Percentiles rank a stretch among this genome's conserved stretches.
Conservation (phyloP, 1,139 yeast genomes). For the Lodderomyces orthopsilosis region DNA sequence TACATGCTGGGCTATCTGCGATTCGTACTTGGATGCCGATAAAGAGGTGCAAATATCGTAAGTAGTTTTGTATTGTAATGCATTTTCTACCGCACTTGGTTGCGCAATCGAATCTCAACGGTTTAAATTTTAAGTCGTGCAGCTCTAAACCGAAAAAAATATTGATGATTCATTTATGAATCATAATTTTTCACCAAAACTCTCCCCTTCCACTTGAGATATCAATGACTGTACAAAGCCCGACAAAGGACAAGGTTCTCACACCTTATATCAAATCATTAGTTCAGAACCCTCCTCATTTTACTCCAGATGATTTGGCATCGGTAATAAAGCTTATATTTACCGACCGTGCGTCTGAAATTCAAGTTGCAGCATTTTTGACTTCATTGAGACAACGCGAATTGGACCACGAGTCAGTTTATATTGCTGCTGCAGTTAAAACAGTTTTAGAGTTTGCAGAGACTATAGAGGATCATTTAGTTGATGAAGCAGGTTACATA, state of each 20-base stretch:
- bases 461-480: conserved; percentile 39
- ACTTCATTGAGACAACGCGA: conserved; percentile 72
- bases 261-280: conserved; percentile 67
- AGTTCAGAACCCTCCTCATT: conserved; percentile 53
- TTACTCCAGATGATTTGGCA: conserved; percentile 60
- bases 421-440: conserved; percentile 80
- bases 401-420: conserved; percentile 78
- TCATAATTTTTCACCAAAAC: neutral
- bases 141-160: neutral
- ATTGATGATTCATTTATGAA: neutral
- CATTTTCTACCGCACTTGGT: neutral
- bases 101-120: neutral
- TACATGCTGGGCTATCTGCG: conserved; percentile 85
- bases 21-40: conserved; percentile 87
- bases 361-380: conserved; percentile 76
- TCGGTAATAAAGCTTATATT: conserved; percentile 61
- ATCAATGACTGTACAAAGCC: conserved; percentile 2
- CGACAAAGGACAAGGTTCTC: conserved; percentile 23
- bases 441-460: conserved; percentile 65
- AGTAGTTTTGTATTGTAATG: neutral
- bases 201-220: neutral
- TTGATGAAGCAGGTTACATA: conserved; percentile 56
- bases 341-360: conserved; percentile 57
- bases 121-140: neutral
- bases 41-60: conserved; percentile 47